phyloP scores from a whole-genome alignment of 306 rosid species.

The Vicia villosa region DNA sequence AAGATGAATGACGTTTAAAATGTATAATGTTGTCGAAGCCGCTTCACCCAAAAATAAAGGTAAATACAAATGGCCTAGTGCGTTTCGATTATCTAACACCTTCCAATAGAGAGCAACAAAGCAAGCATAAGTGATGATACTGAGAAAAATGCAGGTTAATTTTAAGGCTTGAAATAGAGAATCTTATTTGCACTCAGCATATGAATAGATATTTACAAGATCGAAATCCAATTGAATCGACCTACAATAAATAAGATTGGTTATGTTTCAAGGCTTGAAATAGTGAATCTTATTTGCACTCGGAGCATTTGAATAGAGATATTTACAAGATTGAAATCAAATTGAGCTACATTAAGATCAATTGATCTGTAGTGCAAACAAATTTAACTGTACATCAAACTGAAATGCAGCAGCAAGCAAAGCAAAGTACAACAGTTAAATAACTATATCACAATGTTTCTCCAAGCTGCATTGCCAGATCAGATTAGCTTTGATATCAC shows the following conservation, averaged over 20 bases:
- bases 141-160: background rate
- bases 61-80: too few relatives aligned
- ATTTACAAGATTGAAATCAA: slow-evolving; percentile 43
- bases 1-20: too few relatives aligned
- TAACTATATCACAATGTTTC: slow-evolving; percentile 30
- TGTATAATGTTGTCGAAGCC: too few relatives aligned
- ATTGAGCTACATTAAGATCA: slow-evolving; percentile 27
- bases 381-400: slow-evolving; percentile 39
- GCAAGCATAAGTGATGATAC: background rate
- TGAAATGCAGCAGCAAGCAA: slow-evolving; percentile 38
- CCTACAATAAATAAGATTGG: slow-evolving; percentile 38
- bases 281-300: slow-evolving; percentile 38
- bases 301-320: slow-evolving; percentile 35
- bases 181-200: slow-evolving; percentile 37
- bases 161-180: slow-evolving; percentile 7
- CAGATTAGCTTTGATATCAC: slow-evolving; percentile 92
- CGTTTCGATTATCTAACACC: too few relatives aligned
- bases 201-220: slow-evolving; percentile 45
- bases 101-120: too few relatives aligned
- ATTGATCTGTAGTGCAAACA: slow-evolving; percentile 34
- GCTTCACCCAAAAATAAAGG: too few relatives aligned
- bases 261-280: slow-evolving; percentile 11
- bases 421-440: slow-evolving; percentile 26
- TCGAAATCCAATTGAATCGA: slow-evolving; percentile 20
- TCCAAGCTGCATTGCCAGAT: slow-evolving; percentile 41